Conservation (phyloP, 75 land plant species). For the Selaginella tamariscina region DNA sequence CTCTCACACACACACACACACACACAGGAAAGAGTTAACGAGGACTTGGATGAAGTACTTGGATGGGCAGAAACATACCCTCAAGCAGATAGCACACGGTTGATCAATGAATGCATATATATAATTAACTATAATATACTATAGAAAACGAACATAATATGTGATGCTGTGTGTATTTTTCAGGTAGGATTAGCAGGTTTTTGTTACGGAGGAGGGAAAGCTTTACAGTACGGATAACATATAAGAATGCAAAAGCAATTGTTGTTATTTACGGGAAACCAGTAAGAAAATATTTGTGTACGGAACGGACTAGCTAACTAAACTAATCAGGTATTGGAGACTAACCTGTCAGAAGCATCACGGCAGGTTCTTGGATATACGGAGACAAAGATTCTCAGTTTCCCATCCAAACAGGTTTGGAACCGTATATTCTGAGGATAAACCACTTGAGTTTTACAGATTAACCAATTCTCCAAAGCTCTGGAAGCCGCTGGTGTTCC, state of each 20-base stretch:
- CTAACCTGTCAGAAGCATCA: conserved; percentile 14
- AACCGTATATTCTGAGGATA: neutral
- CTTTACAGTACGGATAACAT: conserved; percentile 18
- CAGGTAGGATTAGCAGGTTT: conserved; percentile 26
- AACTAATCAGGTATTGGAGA: conserved; percentile 18
- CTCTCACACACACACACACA: no score
- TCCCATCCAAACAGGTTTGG: conserved; percentile 18
- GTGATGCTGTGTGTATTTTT: no score
- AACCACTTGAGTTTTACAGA: neutral
- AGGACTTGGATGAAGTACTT: conserved; percentile 23
- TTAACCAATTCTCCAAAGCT: conserved; percentile 14
- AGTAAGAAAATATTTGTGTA: conserved; percentile 9
- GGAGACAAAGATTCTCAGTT: conserved; percentile 26
- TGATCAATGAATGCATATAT: no score
- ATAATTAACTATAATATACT: no score
- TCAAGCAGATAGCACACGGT: conserved; percentile 16
- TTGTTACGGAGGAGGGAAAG: conserved; percentile 30
- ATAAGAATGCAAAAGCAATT: conserved; percentile 23
- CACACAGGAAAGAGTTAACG: conserved; percentile 17
- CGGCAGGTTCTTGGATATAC: conserved; percentile 25
- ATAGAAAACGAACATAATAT: no score
- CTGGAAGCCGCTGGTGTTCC: conserved; percentile 21
- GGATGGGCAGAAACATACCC: conserved; percentile 20
- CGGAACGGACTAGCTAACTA: no score
- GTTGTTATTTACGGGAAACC: conserved; percentile 25